Conservation (phyloP, 2,329 filamentous ascomycete genomes). For the Aspergillus luchuensis region DNA sequence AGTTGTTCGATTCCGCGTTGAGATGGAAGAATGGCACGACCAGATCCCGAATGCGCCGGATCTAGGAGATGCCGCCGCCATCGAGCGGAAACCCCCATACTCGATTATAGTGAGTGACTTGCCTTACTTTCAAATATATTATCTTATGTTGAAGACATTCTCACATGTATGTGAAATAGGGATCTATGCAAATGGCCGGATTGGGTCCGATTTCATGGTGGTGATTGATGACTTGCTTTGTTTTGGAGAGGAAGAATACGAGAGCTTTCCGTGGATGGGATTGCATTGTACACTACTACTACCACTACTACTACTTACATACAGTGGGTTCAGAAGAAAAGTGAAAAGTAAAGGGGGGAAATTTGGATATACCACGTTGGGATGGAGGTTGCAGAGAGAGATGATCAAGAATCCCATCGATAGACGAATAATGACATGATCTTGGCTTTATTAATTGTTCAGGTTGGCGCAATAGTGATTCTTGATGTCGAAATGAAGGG, state of each 20-base stretch:
- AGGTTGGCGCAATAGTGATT: background rate
- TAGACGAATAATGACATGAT: slow-evolving; percentile 11
- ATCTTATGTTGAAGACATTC: background rate
- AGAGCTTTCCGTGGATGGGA: background rate
- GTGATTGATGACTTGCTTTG: slow-evolving; percentile 27
- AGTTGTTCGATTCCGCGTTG: slow-evolving; percentile 80
- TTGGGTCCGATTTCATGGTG: slow-evolving; percentile 51
- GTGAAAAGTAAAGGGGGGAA: background rate
- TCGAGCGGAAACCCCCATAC: slow-evolving; percentile 61
- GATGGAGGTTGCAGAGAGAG: background rate
- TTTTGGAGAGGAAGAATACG: background rate
- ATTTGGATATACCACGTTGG: slow-evolving; percentile 1
- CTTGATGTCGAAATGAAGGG: background rate
- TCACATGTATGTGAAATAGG: slow-evolving; percentile 31
- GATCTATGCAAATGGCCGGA: slow-evolving; percentile 51
- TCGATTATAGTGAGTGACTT: slow-evolving; percentile 44
- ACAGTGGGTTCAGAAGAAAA: no score
- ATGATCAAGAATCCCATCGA: background rate
- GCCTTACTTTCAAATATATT: background rate
- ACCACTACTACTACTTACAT: background rate
- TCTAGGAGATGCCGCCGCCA: slow-evolving; percentile 59
- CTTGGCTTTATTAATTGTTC: background rate
- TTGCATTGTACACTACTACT: background rate
- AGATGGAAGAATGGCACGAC: slow-evolving; percentile 89
- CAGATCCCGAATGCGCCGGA: slow-evolving; percentile 73